Evolutionary conservation across 192 early-diverging fungal genomes (phyloP), one percentile per base, ranked within the genome.

Genomic region (Martensiomyces pterosporus): DNA sequence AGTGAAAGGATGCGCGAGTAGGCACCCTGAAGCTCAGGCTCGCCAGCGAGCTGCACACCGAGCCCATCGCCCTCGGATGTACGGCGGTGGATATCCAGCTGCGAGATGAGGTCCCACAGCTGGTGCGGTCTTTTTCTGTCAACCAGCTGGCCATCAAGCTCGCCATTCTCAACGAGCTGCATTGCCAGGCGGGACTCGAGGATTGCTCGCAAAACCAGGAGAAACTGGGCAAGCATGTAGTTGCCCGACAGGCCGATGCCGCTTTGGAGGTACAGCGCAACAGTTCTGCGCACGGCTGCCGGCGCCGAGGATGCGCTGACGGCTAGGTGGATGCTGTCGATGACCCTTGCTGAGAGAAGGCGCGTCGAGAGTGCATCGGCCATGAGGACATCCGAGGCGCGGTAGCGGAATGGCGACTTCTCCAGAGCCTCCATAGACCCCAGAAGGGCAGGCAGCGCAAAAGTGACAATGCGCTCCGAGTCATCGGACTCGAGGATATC

Each of bases 131-230:
- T 45, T 32, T 53, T 58, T 44, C 38, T 19, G 10, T 38, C 26
- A n/a, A 64, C 44, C 2, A 40, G 18, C 37, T 18, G 33, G 29
- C 27, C 43, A 33, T 47, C 52, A 32, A 63, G 40, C 26, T 25
- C 40, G 2, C 54, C 63, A 18, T 37, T n/a, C 19, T 38, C 40
- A 7, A 57, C 63, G 24, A 73, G 63, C 17, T 40, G 49, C 26
- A 43, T 24, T 0, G 57, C 69, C 27, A 61, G 49, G 4, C 57
- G 69, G 22, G 71, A 67, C 53, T 67, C 64, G 17, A 75, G 71
- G 37, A 75, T 52, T 4, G 71, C 55, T 21, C 65, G 60, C 40
- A 67, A 16, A 15, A 60, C 71, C 4, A 44, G 32, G 39, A 67
- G 49, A 34, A 56, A 52, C 47, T 56, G 71, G n/a, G 44, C 58